These are phyloP conservation scores for Fusarium duplospermum DNA, from an alignment of 2,329 filamentous ascomycete species.

Conservation along the genomic window DNA sequence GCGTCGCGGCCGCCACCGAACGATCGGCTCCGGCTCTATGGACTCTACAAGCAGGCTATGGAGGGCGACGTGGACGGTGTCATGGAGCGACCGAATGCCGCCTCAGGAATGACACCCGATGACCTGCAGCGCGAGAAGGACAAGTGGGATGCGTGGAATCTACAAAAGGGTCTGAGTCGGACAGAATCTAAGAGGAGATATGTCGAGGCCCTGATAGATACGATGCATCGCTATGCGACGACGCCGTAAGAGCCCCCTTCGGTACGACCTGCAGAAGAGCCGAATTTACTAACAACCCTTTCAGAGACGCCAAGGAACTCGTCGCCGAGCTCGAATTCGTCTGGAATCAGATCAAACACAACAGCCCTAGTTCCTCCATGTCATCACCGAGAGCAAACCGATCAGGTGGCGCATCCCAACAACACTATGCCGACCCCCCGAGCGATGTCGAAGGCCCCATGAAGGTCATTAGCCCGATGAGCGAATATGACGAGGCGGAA, in stretches of 20 bases:
- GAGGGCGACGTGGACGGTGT: constrained; percentile 96
- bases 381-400: constrained; percentile 64
- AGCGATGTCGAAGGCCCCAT: constrained; percentile 67
- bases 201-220: constrained; percentile 92
- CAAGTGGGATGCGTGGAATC: constrained; percentile 96
- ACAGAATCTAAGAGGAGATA: constrained; percentile 96
- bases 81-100: constrained; percentile 80
- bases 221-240: constrained; percentile 95
- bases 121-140: constrained; percentile 70
- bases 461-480: constrained; percentile 85
- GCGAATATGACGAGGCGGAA: constrained; percentile 80
- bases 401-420: constrained; percentile 48
- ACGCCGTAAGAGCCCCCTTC: constrained; percentile 69
- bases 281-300: constrained; percentile 31
- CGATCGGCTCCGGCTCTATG: constrained; percentile 93
- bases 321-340: constrained; percentile 98
- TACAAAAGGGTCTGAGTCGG: constrained; percentile 82
- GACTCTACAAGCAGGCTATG: constrained; percentile 99
- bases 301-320: constrained; percentile 83
- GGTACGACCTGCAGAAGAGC: neutral
- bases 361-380: constrained; percentile 73
- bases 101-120: constrained; percentile 60
- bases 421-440: constrained; percentile 59
- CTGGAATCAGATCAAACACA: constrained; percentile 97
- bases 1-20: constrained; percentile 86